Base-by-base conservation (phyloP, 2,329 filamentous ascomycete species). In the Leptodontidium sp. region DNA sequence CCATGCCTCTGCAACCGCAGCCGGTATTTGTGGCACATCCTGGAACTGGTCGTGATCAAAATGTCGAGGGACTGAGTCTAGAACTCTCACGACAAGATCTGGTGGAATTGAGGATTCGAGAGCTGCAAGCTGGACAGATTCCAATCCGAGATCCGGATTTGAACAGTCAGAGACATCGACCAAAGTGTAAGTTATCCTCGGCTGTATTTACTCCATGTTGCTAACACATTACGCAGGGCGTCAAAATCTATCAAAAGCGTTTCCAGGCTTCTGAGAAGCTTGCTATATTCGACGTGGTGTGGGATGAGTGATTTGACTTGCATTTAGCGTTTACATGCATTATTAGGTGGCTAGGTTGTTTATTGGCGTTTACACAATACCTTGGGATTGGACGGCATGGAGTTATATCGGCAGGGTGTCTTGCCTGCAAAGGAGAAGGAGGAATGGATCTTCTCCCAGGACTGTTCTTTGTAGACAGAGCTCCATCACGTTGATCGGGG, bases 201-300 rank as follows among this genome's bases (percentile, higher is more conserved):
- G 21, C 21, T 21, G 21, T 21, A 11, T n/a, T 11, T 45, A 4
- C 2, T 47, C 40, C 21, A 61, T 49, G 14, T 45, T 40, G 7
- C 65, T 73, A 65, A 71, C 47, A 24, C 26, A 15, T 14, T 29
- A 8, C 43, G 5, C 38, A 77, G 75, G 75, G 75, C 69, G 72
- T 35, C 68, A 43, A 57, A 70, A 67, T 32, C 38, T 77, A 5
- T 65, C 66, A n/a, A 73, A 62, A 32, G 62, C 68, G 47, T 78
- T 77, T 61, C 76, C 76, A n/a, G 75, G 75, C 14, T 77, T 75
- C 68, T 72, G 58, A 67, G 70, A 64, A 64, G 43, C n/a, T 29
- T 55, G 15, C 45, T 68, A 47, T 29, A 50, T 49, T 52, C 4
- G 35, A 9, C 40, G 14, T 17, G 58, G 45, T 43, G 64, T 29